phyloP scores from a whole-genome alignment of 2,329 filamentous ascomycete genomes.

The Calonectria pteridis region DNA sequence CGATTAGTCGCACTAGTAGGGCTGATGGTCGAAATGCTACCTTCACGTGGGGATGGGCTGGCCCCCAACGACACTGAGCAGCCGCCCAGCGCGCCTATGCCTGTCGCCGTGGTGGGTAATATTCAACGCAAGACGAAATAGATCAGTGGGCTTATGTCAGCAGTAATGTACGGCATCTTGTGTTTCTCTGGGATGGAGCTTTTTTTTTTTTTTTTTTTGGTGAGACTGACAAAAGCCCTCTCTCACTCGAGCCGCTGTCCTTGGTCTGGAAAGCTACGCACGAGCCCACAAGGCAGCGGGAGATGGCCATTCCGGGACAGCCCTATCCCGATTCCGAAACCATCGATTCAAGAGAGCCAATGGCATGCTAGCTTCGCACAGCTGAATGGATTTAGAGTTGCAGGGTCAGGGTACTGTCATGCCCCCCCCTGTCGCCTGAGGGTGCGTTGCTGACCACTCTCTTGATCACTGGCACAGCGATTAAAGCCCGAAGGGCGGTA shows the following conservation, averaged over 20 bases:
- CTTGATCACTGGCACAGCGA: neutral
- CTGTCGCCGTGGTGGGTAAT: neutral
- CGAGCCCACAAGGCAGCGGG: conserved; percentile 2
- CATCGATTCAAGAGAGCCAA: conserved; percentile 5
- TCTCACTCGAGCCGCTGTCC: neutral
- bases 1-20: conserved; percentile 16
- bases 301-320: conserved; percentile 11
- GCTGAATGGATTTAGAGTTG: conserved; percentile 25
- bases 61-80: neutral
- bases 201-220: neutral
- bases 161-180: neutral
- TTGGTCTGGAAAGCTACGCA: neutral
- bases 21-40: conserved; percentile 11
- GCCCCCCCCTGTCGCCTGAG: conserved; percentile 8
- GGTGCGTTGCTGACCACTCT: conserved; percentile 16
- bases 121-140: too few species aligned
- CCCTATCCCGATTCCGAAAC: conserved; percentile 17
- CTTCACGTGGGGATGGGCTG: neutral
- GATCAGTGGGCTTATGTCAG: neutral
- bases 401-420: neutral
- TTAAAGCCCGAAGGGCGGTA: neutral
- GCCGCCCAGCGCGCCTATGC: neutral
- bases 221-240: neutral
- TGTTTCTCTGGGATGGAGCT: neutral
- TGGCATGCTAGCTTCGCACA: conserved; percentile 3